phyloP scores from a whole-genome alignment of 257 asterid genomes.

The Penstemon davidsonii region DNA sequence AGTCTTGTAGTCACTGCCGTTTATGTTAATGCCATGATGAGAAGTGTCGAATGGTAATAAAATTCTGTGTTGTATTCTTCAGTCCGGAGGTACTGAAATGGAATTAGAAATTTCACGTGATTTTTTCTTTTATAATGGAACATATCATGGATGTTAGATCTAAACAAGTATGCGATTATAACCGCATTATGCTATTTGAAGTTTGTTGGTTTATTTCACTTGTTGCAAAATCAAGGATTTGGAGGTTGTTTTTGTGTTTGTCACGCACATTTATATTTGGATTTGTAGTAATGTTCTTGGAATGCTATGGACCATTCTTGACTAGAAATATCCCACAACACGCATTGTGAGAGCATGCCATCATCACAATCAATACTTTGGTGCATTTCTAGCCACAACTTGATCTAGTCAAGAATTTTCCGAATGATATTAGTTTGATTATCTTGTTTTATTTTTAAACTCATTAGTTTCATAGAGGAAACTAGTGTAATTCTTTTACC shows the following conservation, averaged over 20 bases:
- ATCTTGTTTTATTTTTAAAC: neutral
- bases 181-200: slow-evolving; percentile 26
- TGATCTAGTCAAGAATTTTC: no score
- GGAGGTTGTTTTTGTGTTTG: neutral
- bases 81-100: slow-evolving; percentile 25
- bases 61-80: slow-evolving; percentile 26
- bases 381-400: no score
- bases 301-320: no score
- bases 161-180: slow-evolving; percentile 33
- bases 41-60: slow-evolving; percentile 35
- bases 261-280: neutral
- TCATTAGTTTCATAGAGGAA: neutral
- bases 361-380: no score
- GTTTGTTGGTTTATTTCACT: slow-evolving; percentile 23
- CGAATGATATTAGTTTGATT: neutral
- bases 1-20: slow-evolving; percentile 33
- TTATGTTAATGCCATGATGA: slow-evolving; percentile 34
- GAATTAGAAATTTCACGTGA: slow-evolving; percentile 8
- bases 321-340: no score
- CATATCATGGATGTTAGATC: slow-evolving; percentile 8
- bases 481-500: neutral
- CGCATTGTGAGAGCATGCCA: no score
- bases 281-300: neutral
- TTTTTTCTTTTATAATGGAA: slow-evolving; percentile 5
- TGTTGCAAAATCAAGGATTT: neutral